Percentiles rank a stretch among this genome's conserved stretches.
Evolutionary conservation across 192 early-diverging fungal genomes (phyloP).

Genomic region (Blastocladiella britannica): DNA sequence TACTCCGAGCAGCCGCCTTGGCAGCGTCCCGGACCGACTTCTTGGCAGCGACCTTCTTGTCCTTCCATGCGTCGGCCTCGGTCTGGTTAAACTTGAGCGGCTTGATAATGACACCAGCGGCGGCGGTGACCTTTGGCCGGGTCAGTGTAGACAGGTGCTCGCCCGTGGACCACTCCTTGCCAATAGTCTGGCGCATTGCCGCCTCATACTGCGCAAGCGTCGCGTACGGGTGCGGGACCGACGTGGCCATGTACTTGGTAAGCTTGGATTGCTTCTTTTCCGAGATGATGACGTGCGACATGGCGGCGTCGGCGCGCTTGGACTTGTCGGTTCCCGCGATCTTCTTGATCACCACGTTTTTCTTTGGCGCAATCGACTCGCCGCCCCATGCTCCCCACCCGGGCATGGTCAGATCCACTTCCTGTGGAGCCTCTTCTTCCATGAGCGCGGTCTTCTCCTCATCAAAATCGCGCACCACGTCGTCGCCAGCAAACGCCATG

Average conservation of each 20-base stretch:
- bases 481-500: slow-evolving; percentile 86
- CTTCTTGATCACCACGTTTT: slow-evolving; percentile 34
- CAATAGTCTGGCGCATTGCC: slow-evolving; percentile 62
- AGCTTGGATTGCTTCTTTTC: slow-evolving; percentile 69
- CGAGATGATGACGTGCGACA: slow-evolving; percentile 80
- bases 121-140: slow-evolving; percentile 61
- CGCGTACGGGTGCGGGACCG: slow-evolving; percentile 69
- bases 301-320: slow-evolving; percentile 30
- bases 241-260: slow-evolving; percentile 44
- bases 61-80: slow-evolving; percentile 2
- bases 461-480: slow-evolving; percentile 76
- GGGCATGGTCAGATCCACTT: slow-evolving; percentile 64
- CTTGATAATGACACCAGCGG: slow-evolving; percentile 69
- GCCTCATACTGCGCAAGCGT: slow-evolving; percentile 74
- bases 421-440: slow-evolving; percentile 55
- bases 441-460: slow-evolving; percentile 52
- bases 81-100: slow-evolving; percentile 48
- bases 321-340: slow-evolving; percentile 13
- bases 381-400: slow-evolving; percentile 77
- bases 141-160: slow-evolving; percentile 47
- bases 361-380: slow-evolving; percentile 33
- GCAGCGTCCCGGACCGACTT: neutral
- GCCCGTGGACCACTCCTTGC: slow-evolving; percentile 87
- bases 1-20: too few species aligned
- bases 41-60: slow-evolving; percentile 5